A percentile compares a stretch with the other conserved stretches of the same genome.
These are phyloP conservation scores for Eucalyptus brandiana DNA, from an alignment of 345 rosid species.

Conservation along the genomic window DNA sequence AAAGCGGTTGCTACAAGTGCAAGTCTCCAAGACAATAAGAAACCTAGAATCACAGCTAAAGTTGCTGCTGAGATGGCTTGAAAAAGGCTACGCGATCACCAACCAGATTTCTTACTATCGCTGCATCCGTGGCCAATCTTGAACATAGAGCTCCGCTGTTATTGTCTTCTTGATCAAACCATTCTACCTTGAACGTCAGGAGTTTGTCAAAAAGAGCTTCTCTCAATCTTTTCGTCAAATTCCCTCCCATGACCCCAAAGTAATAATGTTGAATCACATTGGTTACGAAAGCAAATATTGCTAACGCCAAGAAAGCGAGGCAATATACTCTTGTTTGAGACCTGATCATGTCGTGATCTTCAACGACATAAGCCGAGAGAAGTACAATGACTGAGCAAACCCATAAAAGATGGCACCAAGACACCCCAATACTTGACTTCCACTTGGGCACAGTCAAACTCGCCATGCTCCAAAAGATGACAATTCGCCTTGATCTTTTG, in stretches of 20 bases:
- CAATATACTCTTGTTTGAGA: constrained; percentile 4
- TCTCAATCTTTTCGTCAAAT: constrained; percentile 7
- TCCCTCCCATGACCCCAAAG: constrained; percentile 19
- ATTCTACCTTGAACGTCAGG: constrained; percentile 14
- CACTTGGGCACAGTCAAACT: constrained; percentile 8
- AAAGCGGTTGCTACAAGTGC: constrained; percentile 5
- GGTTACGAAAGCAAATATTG: neutral
- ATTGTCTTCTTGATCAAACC: constrained; percentile 27
- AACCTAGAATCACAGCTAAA: constrained; percentile 4
- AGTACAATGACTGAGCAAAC: constrained; percentile 1
- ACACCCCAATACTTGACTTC: constrained; percentile 9
- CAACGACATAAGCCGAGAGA: constrained; percentile 5
- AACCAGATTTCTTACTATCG: constrained; percentile 6
- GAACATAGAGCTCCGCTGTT: constrained; percentile 12
- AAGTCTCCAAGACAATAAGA: constrained; percentile 8
- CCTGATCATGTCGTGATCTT: neutral
- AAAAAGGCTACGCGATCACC: constrained; percentile 12
- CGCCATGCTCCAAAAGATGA: constrained; percentile 1
- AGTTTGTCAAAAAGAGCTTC: constrained; percentile 10
- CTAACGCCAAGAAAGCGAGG: constrained; percentile 1
- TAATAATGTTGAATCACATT: constrained; percentile 22
- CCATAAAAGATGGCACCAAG: constrained; percentile 3
- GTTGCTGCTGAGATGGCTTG: constrained; percentile 3
- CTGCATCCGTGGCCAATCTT: constrained; percentile 16
- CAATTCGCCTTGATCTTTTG: neutral